These are phyloP conservation scores for Apiotrichum siamense DNA, from an alignment of 1,284 basidiomycete species.

Conservation along the genomic window DNA sequence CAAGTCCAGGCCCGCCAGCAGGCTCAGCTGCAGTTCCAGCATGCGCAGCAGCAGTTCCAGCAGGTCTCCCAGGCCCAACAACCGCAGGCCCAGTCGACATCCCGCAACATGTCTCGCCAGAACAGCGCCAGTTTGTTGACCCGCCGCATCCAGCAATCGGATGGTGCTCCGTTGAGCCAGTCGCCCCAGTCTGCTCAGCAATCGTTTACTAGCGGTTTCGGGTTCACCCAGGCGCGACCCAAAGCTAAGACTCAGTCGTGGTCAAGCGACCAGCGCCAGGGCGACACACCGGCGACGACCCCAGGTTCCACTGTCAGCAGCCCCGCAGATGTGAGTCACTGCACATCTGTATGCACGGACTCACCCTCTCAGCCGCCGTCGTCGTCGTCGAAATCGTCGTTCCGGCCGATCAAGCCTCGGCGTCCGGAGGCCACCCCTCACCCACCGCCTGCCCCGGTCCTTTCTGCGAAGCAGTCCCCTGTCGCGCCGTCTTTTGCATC, in stretches of 20 bases:
- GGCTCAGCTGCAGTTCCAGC: neutral
- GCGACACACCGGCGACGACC: constrained; percentile 32
- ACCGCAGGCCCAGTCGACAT: neutral
- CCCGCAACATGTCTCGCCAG: neutral
- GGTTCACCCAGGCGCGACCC: neutral
- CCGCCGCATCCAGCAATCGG: constrained; percentile 24
- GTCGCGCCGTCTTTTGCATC: constrained; percentile 1
- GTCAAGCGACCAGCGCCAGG: neutral
- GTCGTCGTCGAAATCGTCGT: constrained; percentile 4
- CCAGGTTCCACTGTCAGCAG: constrained; percentile 31
- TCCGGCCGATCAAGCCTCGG: constrained; percentile 23
- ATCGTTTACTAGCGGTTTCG: neutral
- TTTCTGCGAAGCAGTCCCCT: constrained; percentile 5
- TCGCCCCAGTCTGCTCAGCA: neutral
- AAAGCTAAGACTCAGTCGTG: neutral
- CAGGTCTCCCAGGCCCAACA: neutral
- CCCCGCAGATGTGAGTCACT: constrained; percentile 29
- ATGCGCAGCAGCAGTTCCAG: neutral
- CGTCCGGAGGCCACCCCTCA: constrained; percentile 20
- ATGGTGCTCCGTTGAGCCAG: constrained; percentile 2
- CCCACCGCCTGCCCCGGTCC: constrained; percentile 12
- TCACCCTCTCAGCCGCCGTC: neutral
- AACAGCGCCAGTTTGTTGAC: constrained; percentile 25
- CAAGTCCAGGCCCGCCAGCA: constrained; percentile 2
- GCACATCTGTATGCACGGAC: neutral